Conservation (phyloP, 208 protist genomes). For the Endotrypanum monterogeii region DNA sequence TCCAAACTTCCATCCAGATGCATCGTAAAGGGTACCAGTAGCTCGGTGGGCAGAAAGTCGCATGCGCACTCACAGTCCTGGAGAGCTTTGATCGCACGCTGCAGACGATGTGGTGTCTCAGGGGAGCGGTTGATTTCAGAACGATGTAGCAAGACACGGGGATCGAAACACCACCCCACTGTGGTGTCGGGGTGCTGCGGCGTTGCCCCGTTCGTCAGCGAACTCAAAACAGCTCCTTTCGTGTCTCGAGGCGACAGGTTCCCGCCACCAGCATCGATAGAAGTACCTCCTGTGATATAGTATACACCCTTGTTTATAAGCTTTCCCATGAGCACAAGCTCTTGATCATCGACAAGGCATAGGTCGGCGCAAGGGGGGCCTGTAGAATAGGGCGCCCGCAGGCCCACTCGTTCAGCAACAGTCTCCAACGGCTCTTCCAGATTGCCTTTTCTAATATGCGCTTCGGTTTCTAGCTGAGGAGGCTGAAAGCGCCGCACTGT, state of each 20-base stretch:
- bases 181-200: constrained; percentile 42
- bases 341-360: constrained; percentile 58
- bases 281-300: constrained; percentile 55
- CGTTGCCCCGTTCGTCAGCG: neutral
- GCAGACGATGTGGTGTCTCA: constrained; percentile 71
- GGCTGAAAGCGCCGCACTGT: constrained; percentile 48
- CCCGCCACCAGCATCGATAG: neutral
- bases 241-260: neutral
- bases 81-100: constrained; percentile 60
- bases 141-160: constrained; percentile 61
- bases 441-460: constrained; percentile 55
- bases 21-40: constrained; percentile 14
- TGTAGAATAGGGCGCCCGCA: constrained; percentile 19
- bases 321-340: constrained; percentile 56
- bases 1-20: constrained; percentile 11
- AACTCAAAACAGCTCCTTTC: neutral
- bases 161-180: constrained; percentile 72
- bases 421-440: constrained; percentile 48
- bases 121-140: constrained; percentile 53
- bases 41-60: constrained; percentile 63
- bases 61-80: constrained; percentile 35
- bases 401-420: constrained; percentile 46
- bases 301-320: constrained; percentile 50
- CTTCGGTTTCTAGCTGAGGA: constrained; percentile 51
- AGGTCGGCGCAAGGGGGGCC: constrained; percentile 7